Base-by-base conservation (phyloP, 441 rosid species). In the Croton setiger region DNA sequence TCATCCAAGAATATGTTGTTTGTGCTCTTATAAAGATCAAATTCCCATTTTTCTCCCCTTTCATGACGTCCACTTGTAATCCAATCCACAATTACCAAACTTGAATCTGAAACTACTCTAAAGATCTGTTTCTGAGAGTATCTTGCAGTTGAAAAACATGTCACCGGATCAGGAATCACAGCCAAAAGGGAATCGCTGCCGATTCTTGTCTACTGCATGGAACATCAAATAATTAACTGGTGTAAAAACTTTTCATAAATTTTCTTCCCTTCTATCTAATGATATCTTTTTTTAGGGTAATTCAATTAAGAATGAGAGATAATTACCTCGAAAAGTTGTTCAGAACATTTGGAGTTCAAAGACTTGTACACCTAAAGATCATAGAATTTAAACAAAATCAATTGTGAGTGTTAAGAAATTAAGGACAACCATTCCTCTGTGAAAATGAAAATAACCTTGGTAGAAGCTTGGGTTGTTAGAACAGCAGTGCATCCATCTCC, bases 11-110 rank as follows among this genome's bases (percentile, higher is more conserved):
- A 80, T 63, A 95, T 84, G 63, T 84, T 77, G 84, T 95, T 95
- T 77, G 85, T 87, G 86, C 99, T 92, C 82, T 82, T 91, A 57
- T 95, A 95, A 73, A 80, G 80, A 3, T 87, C 83, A 39, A 95
- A 89, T 67, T 90, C 96, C 97, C 98, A 92, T 79, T 86, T 92
- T 74, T 95, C 97, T 48, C 97, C 95, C 59, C 86, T 95, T 54
- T 89, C 88, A 68, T 89, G 97, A 48, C 92, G 97, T 13, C 98
- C 99, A 59, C 97, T 92, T 49, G 99, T 95, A 74, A 92, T 84
- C 98, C 97, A 95, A 74, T 95, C 97, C 15, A 95, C 96, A 69
- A 91, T 72, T 27, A 92, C 83, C 69, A 96, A 82, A 75, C 76
- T 91, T 11, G 97, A 89, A 75, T 88, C 90, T 1, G 85, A 74